These are phyloP conservation scores for Cladosporium sp. DNA, from an alignment of 2,329 filamentous ascomycete genomes.

Conservation along the genomic window DNA sequence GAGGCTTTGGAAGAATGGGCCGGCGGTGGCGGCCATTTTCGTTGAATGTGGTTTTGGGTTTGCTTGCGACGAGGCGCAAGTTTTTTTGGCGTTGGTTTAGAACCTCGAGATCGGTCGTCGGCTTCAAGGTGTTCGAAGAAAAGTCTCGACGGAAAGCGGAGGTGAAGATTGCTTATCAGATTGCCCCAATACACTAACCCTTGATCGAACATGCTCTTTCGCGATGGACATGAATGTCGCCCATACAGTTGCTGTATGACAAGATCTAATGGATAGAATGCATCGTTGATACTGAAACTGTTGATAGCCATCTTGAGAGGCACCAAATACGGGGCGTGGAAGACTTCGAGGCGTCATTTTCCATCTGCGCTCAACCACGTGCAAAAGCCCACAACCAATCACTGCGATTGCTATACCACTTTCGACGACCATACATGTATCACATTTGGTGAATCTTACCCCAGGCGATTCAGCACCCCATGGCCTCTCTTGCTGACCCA, in stretches of 20 bases:
- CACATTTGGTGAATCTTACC: no score
- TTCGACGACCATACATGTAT: no score
- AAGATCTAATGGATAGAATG: background rate
- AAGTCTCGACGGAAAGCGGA: constrained; percentile 13
- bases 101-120: background rate
- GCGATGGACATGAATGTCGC: background rate
- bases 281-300: background rate
- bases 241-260: background rate
- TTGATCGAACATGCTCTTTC: background rate
- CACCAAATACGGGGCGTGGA: background rate
- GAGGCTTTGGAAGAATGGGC: constrained; percentile 24
- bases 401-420: background rate
- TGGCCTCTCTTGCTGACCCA: no score
- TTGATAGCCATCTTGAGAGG: background rate
- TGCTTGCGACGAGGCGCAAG: background rate
- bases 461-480: no score
- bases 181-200: background rate
- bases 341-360: background rate
- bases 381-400: background rate
- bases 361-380: background rate
- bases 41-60: background rate
- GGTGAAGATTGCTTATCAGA: constrained; percentile 5
- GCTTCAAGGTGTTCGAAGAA: constrained; percentile 3
- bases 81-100: background rate
- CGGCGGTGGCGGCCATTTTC: background rate